Percentiles rank a stretch among this genome's conserved stretches.
Evolutionary conservation across 345 rosid species (phyloP).

Genomic region (Diplotaxis tenuifolia): DNA sequence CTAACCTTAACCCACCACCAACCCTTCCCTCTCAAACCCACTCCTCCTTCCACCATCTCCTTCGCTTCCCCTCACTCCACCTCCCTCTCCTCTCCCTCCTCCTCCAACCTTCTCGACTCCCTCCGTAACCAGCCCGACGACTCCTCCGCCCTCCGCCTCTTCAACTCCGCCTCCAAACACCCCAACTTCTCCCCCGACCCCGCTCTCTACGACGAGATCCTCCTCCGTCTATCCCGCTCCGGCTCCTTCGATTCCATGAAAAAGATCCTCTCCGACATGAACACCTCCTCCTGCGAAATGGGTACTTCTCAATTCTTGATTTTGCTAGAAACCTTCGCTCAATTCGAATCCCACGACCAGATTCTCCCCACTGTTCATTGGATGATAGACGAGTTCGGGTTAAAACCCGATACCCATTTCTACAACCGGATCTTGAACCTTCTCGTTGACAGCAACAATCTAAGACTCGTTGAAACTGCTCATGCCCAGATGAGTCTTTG

Average conservation of each 20-base stretch:
- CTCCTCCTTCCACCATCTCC: conserved; percentile 33
- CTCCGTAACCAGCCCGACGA: conserved; percentile 72
- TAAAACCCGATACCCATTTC: conserved; percentile 55
- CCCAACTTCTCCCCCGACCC: conserved; percentile 61
- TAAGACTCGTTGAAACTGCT: conserved; percentile 67
- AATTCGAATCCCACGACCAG: conserved; percentile 57
- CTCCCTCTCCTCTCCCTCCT: conserved; percentile 40
- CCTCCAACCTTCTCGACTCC: conserved; percentile 76
- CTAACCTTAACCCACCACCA: conserved; percentile 23
- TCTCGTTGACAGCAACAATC: conserved; percentile 71
- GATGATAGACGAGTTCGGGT: conserved; percentile 62
- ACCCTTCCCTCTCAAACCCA: conserved; percentile 34
- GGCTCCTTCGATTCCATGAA: conserved; percentile 72
- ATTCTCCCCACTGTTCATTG: conserved; percentile 46
- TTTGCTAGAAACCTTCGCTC: conserved; percentile 59
- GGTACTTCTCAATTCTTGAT: conserved; percentile 49
- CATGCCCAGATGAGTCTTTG: conserved; percentile 58
- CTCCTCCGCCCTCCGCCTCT: conserved; percentile 63
- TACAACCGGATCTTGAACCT: conserved; percentile 74
- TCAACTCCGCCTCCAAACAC: conserved; percentile 69
- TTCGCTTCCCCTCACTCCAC: conserved; percentile 36
- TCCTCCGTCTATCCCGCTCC: conserved; percentile 58
- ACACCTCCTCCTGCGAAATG: conserved; percentile 45
- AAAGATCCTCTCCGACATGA: conserved; percentile 53
- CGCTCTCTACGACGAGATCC: conserved; percentile 61